These are phyloP conservation scores for Akanthomyces lecanii DNA, from an alignment of 2,329 filamentous ascomycete species.

Conservation along the genomic window DNA sequence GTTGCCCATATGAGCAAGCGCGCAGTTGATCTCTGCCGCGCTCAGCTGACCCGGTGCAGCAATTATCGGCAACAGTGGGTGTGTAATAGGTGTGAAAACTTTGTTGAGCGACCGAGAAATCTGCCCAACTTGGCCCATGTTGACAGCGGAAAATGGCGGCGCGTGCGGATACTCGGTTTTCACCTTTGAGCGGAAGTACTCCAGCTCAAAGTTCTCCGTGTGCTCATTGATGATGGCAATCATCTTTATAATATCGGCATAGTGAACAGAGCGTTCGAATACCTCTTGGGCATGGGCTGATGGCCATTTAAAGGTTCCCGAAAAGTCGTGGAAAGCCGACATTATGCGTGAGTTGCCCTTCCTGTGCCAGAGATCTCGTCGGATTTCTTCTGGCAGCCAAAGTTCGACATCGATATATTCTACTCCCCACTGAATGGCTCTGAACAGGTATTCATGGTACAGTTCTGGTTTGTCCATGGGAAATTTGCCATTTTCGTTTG, in stretches of 20 bases:
- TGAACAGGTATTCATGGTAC: constrained; percentile 75
- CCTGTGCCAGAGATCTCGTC: constrained; percentile 61
- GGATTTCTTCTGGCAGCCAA: constrained; percentile 76
- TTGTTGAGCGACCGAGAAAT: constrained; percentile 79
- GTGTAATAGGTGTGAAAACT: constrained; percentile 83
- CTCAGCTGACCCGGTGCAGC: constrained; percentile 83
- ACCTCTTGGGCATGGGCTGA: constrained; percentile 66
- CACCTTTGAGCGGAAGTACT: constrained; percentile 80
- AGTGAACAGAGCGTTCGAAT: constrained; percentile 66
- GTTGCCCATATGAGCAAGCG: constrained; percentile 73
- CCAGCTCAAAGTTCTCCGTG: constrained; percentile 85
- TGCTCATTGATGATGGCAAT: constrained; percentile 77
- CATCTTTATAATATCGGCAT: constrained; percentile 88
- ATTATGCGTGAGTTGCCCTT: constrained; percentile 80
- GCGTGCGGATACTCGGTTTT: constrained; percentile 62
- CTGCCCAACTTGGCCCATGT: constrained; percentile 84
- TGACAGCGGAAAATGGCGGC: constrained; percentile 76
- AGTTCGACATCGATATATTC: constrained; percentile 89
- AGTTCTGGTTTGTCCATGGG: constrained; percentile 74
- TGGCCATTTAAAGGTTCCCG: constrained; percentile 78
- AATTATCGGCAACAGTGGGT: constrained; percentile 77
- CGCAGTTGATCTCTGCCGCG: constrained; percentile 78
- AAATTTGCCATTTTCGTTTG: constrained; percentile 75
- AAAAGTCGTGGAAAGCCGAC: constrained; percentile 89
- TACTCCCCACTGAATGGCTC: constrained; percentile 82